Conservation (phyloP, 805 yeast genomes). For the Jamesozyma piceae region DNA sequence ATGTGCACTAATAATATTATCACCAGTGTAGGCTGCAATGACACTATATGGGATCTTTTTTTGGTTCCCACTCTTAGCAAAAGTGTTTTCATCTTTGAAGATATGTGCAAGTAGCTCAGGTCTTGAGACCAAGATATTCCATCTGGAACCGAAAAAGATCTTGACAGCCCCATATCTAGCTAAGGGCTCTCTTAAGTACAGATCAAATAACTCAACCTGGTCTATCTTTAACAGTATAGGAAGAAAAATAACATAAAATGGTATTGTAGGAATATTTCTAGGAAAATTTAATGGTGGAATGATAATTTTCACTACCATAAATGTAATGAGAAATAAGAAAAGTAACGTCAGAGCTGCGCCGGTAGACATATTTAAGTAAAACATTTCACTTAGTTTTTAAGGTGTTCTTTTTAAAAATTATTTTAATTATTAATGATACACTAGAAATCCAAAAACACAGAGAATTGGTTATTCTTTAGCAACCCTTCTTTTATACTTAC, state of each 20-base stretch:
- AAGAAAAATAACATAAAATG: constrained; percentile 47
- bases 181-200: constrained; percentile 36
- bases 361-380: neutral
- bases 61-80: constrained; percentile 53
- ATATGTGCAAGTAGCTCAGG: constrained; percentile 40
- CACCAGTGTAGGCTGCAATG: constrained; percentile 48
- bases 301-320: constrained; percentile 11
- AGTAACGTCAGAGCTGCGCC: neutral
- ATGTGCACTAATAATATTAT: constrained; percentile 51
- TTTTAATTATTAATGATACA: too few relatives aligned
- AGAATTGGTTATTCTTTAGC: too few relatives aligned
- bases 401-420: too few relatives aligned
- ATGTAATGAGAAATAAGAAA: neutral
- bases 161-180: constrained; percentile 51
- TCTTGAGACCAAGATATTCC: constrained; percentile 47
- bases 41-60: constrained; percentile 48
- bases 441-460: too few relatives aligned
- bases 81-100: constrained; percentile 40
- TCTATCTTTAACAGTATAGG: constrained; percentile 38
- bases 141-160: constrained; percentile 49
- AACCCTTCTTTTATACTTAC: too few relatives aligned
- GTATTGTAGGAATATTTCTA: constrained; percentile 47
- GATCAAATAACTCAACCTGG: constrained; percentile 39
- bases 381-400: too few relatives aligned
- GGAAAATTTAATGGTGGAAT: constrained; percentile 47